phyloP scores from a whole-genome alignment of 192 early-diverging fungal species.

The Lobulomyces angularis region DNA sequence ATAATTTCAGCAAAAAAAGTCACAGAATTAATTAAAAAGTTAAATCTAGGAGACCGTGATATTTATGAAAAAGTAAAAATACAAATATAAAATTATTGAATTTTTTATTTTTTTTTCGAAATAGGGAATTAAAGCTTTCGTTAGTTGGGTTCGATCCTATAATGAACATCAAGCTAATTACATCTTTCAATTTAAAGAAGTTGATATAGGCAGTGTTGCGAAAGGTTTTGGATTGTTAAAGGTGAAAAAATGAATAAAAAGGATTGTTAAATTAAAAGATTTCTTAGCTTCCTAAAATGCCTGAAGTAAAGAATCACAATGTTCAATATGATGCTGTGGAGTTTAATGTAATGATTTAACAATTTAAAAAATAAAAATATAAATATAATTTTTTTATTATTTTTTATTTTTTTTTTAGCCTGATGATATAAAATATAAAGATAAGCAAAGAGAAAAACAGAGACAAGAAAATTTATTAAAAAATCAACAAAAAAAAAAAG shows the following conservation, averaged over 20 bases:
- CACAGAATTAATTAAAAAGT: conserved; percentile 35
- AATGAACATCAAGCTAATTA: conserved; percentile 84
- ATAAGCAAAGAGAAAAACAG: conserved; percentile 59
- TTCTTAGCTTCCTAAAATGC: conserved; percentile 75
- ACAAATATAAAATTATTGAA: not conserved
- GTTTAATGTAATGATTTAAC: not conserved
- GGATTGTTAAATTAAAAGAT: not conserved
- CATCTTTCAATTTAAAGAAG: conserved; percentile 78
- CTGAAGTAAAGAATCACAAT: conserved; percentile 78
- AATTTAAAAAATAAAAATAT: conserved; percentile 2
- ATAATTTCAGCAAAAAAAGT: conserved; percentile 16
- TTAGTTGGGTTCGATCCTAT: conserved; percentile 81
- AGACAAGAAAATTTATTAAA: conserved; percentile 38
- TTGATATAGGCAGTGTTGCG: conserved; percentile 68
- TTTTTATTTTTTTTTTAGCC: conserved; percentile 19
- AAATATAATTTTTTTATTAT: conserved; percentile 9
- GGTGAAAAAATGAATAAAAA: conserved; percentile 6
- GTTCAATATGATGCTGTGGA: conserved; percentile 1
- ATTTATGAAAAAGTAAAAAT: conserved; percentile 40
- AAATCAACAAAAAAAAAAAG: conserved; percentile 8
- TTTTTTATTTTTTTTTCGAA: not conserved
- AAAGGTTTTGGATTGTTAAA: conserved; percentile 66
- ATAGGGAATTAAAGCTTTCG: conserved; percentile 70
- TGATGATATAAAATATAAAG: conserved; percentile 52
- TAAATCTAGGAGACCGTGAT: conserved; percentile 60